Evolutionary conservation across 2,329 filamentous ascomycete species (phyloP), one percentile per base, ranked within the genome.

Genomic region (Ustulina deusta): DNA sequence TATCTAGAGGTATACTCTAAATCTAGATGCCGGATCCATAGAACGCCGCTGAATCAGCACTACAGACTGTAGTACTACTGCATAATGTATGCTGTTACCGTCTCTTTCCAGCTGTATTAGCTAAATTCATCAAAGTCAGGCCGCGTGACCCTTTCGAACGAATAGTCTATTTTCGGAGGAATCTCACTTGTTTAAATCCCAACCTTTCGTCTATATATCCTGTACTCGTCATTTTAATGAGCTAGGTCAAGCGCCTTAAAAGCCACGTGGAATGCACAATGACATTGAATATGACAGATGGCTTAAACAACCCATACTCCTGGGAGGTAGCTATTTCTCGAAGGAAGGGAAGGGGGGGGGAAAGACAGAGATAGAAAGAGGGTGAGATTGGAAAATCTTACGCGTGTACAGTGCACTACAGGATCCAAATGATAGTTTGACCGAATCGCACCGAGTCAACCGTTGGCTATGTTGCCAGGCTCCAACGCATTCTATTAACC

Each of bases 41-140:
- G 40, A 46, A 52, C 27, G 42, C 63, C 36, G 61, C 61, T 65
- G 61, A 64, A 52, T 64, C 61, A 68, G 61, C 65, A 52, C 61
- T 64, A 61, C 57, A 15, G 13, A 46, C 49, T 40, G 52, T 55
- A 27, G 20, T 60, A 38, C 65, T 56, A 57, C 65, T 55, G 52
- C 63, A 66, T 61, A 32, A 32, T 36, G 52, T 61, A 62, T 20
- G 20, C 34, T n/a, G 27, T 52, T 17, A n/a, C 62, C 48, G 62
- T n/a, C 63, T 55, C 36, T 56, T 61, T n/a, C n/a, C n/a, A n/a
- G n/a, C n/a, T 55, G 34, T 36, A 17, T 38, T 32, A 56, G 42
- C 44, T 44, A 48, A 15, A 52, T 51, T 49, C n/a, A 17, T 25
- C 29, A 22, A 46, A 20, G 27, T 46, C 17, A 20, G 55, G 9